These are phyloP conservation scores for Lyophyllum decastes DNA, from an alignment of 768 basidiomycete genomes.

Conservation along the genomic window DNA sequence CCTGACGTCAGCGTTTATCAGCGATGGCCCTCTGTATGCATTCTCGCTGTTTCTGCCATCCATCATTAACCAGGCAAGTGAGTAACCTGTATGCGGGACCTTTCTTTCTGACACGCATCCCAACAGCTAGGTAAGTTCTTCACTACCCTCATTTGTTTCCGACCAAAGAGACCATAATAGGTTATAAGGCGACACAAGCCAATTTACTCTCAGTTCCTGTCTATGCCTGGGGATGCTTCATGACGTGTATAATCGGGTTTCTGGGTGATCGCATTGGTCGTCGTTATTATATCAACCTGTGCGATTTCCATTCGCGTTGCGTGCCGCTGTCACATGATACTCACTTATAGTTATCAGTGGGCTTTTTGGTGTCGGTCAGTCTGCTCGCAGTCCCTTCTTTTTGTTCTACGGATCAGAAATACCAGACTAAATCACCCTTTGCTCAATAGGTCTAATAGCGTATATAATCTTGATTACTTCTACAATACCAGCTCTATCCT, in stretches of 20 bases:
- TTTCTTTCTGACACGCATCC: neutral
- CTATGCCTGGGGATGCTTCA: constrained; percentile 70
- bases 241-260: constrained; percentile 64
- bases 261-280: constrained; percentile 61
- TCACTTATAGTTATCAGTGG: constrained; percentile 16
- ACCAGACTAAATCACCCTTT: neutral
- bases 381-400: no score
- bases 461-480: constrained; percentile 71
- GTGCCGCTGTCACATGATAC: neutral
- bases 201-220: constrained; percentile 80
- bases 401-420: neutral
- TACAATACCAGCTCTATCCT: constrained; percentile 60
- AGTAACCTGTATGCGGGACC: neutral
- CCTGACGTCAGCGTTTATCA: constrained; percentile 19
- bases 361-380: constrained; percentile 28
- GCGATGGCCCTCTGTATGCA: constrained; percentile 56
- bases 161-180: constrained; percentile 25
- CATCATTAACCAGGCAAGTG: constrained; percentile 55
- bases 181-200: constrained; percentile 63
- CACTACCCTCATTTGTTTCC: neutral
- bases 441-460: constrained; percentile 43
- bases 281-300: constrained; percentile 65
- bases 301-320: constrained; percentile 18
- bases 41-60: constrained; percentile 56
- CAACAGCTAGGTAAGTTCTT: constrained; percentile 35